Conservation (phyloP, 2,329 filamentous ascomycete genomes). For the Colletotrichum abscissum region DNA sequence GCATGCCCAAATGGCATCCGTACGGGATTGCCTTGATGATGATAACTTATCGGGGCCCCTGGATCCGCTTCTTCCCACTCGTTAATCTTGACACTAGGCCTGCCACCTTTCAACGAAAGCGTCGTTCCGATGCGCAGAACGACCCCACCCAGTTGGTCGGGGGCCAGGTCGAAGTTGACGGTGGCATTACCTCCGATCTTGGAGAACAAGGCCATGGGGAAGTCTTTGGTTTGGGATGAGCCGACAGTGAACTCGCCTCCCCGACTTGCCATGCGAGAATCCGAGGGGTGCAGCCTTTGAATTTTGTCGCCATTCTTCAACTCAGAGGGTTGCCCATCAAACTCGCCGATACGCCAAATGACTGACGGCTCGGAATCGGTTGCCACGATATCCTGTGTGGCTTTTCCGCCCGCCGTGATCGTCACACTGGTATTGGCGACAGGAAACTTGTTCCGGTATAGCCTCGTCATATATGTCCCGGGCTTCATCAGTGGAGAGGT, state of each 20-base stretch:
- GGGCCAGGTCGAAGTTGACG: constrained; percentile 61
- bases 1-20: too few relatives aligned
- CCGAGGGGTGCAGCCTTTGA: constrained; percentile 67
- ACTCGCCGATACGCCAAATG: constrained; percentile 66
- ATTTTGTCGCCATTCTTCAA: constrained; percentile 70
- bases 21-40: too few relatives aligned
- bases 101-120: constrained; percentile 63
- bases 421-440: constrained; percentile 58
- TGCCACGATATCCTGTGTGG: constrained; percentile 59
- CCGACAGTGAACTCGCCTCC: constrained; percentile 63
- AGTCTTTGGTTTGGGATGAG: constrained; percentile 54
- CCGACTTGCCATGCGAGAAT: constrained; percentile 65
- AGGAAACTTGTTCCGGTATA: constrained; percentile 67
- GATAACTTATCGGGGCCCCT: constrained; percentile 51
- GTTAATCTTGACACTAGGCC: constrained; percentile 57
- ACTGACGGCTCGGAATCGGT: constrained; percentile 52
- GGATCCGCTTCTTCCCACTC: constrained; percentile 44
- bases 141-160: constrained; percentile 54
- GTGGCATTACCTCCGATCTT: constrained; percentile 57
- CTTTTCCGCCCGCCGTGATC: constrained; percentile 58
- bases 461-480: constrained; percentile 68
- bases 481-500: constrained; percentile 69
- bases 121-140: constrained; percentile 69
- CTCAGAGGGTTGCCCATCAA: constrained; percentile 66
- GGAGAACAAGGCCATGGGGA: constrained; percentile 70